Conservation (phyloP, 1,139 yeast genomes). For the Kodamaea sp. region DNA sequence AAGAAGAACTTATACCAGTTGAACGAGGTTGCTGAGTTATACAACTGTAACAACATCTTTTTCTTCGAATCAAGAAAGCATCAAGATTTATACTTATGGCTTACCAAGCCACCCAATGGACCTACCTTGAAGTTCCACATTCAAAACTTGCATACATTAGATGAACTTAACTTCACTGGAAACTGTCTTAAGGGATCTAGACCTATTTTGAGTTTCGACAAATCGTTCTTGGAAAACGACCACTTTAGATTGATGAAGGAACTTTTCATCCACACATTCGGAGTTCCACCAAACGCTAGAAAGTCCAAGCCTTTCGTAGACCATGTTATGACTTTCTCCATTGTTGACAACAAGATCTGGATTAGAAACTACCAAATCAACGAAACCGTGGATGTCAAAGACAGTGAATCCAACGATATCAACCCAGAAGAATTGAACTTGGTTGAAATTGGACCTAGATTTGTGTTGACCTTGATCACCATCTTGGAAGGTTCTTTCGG, state of each 20-base stretch:
- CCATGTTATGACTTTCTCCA: slow-evolving; percentile 89
- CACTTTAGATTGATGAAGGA: slow-evolving; percentile 82
- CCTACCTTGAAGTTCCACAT: slow-evolving; percentile 94
- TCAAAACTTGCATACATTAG: slow-evolving; percentile 94
- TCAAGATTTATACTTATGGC: slow-evolving; percentile 91
- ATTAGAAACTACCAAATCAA: slow-evolving; percentile 90
- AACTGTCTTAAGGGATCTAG: slow-evolving; percentile 95
- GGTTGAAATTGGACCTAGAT: slow-evolving; percentile 96
- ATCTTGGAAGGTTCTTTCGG: slow-evolving; percentile 96
- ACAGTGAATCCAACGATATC: slow-evolving; percentile 44
- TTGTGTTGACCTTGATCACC: slow-evolving; percentile 89
- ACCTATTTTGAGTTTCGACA: slow-evolving; percentile 90
- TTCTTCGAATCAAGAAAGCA: slow-evolving; percentile 97
- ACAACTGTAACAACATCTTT: slow-evolving; percentile 93
- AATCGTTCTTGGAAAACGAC: slow-evolving; percentile 56
- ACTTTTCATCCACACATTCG: slow-evolving; percentile 81
- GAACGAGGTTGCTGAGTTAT: slow-evolving; percentile 93
- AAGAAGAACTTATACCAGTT: slow-evolving; percentile 86
- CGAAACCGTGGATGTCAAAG: slow-evolving; percentile 62
- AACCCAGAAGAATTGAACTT: slow-evolving; percentile 61
- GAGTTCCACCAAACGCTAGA: slow-evolving; percentile 96
- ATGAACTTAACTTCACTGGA: slow-evolving; percentile 94
- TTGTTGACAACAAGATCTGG: slow-evolving; percentile 95
- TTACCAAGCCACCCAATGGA: slow-evolving; percentile 96
- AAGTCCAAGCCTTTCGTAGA: slow-evolving; percentile 93